phyloP scores from a whole-genome alignment of 495 filamentous ascomycete genomes.

The Gamarada debralockiae region DNA sequence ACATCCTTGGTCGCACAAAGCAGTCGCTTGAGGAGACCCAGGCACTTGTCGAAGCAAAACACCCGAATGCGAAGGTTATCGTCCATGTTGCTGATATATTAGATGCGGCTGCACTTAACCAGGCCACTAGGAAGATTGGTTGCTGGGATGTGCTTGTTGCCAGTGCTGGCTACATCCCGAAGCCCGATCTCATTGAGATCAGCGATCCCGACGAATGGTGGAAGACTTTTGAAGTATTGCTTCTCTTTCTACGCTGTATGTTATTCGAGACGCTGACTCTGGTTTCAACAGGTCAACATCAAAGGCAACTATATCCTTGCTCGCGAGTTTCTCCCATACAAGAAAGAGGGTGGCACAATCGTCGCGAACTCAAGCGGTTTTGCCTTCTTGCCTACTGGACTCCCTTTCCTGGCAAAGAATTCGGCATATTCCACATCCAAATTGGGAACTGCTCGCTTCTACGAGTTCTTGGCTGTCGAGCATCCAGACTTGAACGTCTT shows the following conservation, averaged over 20 bases:
- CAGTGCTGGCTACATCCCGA: neutral
- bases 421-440: constrained; percentile 39
- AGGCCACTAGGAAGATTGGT: neutral
- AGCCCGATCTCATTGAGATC: neutral
- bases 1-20: constrained; percentile 20
- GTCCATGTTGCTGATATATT: constrained; percentile 19
- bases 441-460: constrained; percentile 31
- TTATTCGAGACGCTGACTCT: too few species aligned
- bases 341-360: constrained; percentile 33
- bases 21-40: constrained; percentile 25
- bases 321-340: constrained; percentile 35
- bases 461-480: constrained; percentile 38
- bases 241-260: neutral
- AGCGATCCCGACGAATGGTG: neutral
- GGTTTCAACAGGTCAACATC: constrained; percentile 35
- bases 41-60: too few species aligned
- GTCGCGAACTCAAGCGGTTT: constrained; percentile 25
- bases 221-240: neutral
- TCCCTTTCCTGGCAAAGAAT: constrained; percentile 18
- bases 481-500: constrained; percentile 26
- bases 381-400: constrained; percentile 19
- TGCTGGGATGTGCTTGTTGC: neutral
- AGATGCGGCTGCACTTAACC: neutral
- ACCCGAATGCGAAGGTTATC: constrained; percentile 15
- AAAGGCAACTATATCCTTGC: constrained; percentile 32